Conservation (phyloP, 768 basidiomycete species). For the Agaricus blazei region DNA sequence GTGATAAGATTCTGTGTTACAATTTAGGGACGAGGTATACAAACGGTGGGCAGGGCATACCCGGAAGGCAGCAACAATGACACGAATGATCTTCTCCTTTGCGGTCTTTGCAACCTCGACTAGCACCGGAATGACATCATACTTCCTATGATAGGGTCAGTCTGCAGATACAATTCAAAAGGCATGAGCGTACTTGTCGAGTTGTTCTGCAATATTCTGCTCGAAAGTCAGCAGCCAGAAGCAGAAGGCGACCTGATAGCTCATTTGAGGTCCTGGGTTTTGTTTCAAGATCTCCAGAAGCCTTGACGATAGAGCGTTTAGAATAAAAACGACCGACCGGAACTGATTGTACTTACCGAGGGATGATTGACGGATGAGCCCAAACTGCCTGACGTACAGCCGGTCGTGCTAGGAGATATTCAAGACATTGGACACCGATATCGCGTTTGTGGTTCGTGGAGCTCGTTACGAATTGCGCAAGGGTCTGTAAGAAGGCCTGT, state of each 20-base stretch:
- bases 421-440: slow-evolving; percentile 87
- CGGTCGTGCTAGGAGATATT: slow-evolving; percentile 76
- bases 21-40: not conserved
- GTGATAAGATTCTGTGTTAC: slow-evolving; percentile 73
- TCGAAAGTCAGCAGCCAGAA: slow-evolving; percentile 95
- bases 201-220: slow-evolving; percentile 72
- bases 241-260: slow-evolving; percentile 90
- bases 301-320: slow-evolving; percentile 30
- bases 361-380: slow-evolving; percentile 61
- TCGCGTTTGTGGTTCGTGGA: slow-evolving; percentile 69
- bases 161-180: not conserved
- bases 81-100: slow-evolving; percentile 96
- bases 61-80: slow-evolving; percentile 87
- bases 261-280: slow-evolving; percentile 87
- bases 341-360: slow-evolving; percentile 46
- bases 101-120: slow-evolving; percentile 82
- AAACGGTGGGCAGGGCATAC: slow-evolving; percentile 32
- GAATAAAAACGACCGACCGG: not conserved
- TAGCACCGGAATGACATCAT: slow-evolving; percentile 82
- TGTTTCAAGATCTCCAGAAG: slow-evolving; percentile 79
- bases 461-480: slow-evolving; percentile 60
- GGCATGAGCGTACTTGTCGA: slow-evolving; percentile 67
- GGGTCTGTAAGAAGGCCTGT: slow-evolving; percentile 52
- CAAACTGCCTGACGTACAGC: slow-evolving; percentile 80
- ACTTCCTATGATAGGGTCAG: slow-evolving; percentile 52